A percentile compares a stretch with the other conserved stretches of the same genome.
Conservation (phyloP, 2,329 filamentous ascomycete species). For the Arthrocladium fulminans region DNA sequence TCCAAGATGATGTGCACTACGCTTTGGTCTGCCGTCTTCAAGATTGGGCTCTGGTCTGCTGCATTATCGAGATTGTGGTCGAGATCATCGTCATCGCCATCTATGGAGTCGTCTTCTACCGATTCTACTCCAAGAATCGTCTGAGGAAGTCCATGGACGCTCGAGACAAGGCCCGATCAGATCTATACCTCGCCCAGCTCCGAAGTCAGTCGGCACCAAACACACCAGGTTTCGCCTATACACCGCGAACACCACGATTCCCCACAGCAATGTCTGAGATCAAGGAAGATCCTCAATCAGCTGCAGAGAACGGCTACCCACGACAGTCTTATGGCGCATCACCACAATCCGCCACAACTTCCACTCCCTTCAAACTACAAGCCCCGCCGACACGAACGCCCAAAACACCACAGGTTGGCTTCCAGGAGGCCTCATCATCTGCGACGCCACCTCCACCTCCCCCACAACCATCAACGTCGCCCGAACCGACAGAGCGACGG, state of each 20-base stretch:
- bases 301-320: slow-evolving; percentile 8
- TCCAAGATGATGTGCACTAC: slow-evolving; percentile 74
- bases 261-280: slow-evolving; percentile 27
- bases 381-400: slow-evolving; percentile 79
- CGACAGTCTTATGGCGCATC: slow-evolving; percentile 42
- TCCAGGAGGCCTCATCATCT: slow-evolving; percentile 44
- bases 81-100: slow-evolving; percentile 85
- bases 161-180: slow-evolving; percentile 85
- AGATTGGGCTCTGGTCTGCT: slow-evolving; percentile 94
- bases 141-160: slow-evolving; percentile 95
- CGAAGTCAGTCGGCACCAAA: slow-evolving; percentile 83
- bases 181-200: slow-evolving; percentile 83
- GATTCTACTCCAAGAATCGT: slow-evolving; percentile 91
- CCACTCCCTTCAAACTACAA: slow-evolving; percentile 72
- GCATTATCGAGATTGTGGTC: slow-evolving; percentile 91
- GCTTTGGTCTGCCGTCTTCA: slow-evolving; percentile 82
- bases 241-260: slow-evolving; percentile 44
- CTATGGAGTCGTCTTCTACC: slow-evolving; percentile 92
- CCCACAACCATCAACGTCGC: slow-evolving; percentile 24
- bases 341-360: slow-evolving; percentile 50
- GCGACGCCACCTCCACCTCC: slow-evolving; percentile 28
- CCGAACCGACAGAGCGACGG: slow-evolving; percentile 36
- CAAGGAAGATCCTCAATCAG: slow-evolving; percentile 7
- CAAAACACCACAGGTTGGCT: slow-evolving; percentile 54
- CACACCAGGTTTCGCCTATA: slow-evolving; percentile 77